Base-by-base conservation (phyloP, 2,329 filamentous ascomycete species). In the Ascocoryne sarcoides region DNA sequence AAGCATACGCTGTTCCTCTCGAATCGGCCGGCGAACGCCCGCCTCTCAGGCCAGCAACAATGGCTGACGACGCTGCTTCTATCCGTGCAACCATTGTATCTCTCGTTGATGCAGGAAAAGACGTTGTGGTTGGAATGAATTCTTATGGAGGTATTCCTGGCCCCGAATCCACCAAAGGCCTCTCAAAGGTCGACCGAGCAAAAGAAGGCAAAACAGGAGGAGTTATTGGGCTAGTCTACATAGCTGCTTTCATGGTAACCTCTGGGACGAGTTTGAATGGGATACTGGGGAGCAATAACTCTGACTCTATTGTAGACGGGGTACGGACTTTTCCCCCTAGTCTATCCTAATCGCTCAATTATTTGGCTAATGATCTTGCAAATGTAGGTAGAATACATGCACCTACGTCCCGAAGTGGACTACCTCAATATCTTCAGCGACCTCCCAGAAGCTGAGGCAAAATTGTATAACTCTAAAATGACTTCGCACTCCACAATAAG, bases 191-290 rank as follows among this genome's bases (percentile, higher is more conserved):
- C 23, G 57, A 63, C 32, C 51, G 65, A 17, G 47, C 55, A 40
- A 46, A 48, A n/a, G 41, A 52, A n/a, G 65, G 64, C 0, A 58
- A 63, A 46, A 59, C 56, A 37, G 65, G 64, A 1, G 65, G 66
- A 0, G 48, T 68, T 18, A 34, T 47, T 15, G 34, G 28, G 3
- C 23, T 50, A 16, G 47, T 42, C 7, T 50, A 50, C 39, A 12
- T 47, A 10, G 44, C 45, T 3, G 23, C 29, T 28, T 32, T 46
- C 26, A 17, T 50, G 12, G 35, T 32, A 12, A 8, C 12, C 0
- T 34, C 43, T 7, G 44, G 44, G 2, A 9, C 10, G 15, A 41
- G 40, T 33, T n/a, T 44, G 26, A 37, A 10, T 4, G 21, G 5
- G 10, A 12, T 17, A 7, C 32, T 40, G 35, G 44, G 37, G 32